Base-by-base conservation (phyloP, 1,284 basidiomycete genomes). In the Crepidotus sp. region DNA sequence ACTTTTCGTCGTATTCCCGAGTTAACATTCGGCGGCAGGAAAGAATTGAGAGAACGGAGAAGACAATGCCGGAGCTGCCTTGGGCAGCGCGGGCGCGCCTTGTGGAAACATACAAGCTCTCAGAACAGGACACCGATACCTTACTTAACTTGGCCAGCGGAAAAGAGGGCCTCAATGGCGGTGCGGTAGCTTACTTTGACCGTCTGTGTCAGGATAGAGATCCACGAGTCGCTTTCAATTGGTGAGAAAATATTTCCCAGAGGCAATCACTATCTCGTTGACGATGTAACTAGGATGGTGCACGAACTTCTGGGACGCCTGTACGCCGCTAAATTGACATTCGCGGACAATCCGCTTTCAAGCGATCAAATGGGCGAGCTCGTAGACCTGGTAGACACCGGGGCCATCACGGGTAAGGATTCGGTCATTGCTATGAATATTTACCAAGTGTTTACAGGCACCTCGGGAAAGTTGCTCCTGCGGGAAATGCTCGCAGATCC, bases 241-340 rank as follows among this genome's bases (percentile, higher is more conserved):
- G 93, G 94, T 92, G 43, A 34, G 57, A 14, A 3, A 6, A 15
- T 17, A 25, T 21, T 8, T 26, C 15, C 18, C n/a, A n/a, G n/a
- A 25, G 24, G 1, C 6, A n/a, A 10, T n/a, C 21, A n/a, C n/a
- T 14, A 4, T 1, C 31, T 27, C 41, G 18, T 4, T 19, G 9
- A 31, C 10, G 19, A 34, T 30, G 38, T 17, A 33, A 49, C 21
- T 40, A 94, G 91, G 90, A 77, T 94, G 62, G 82, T 79, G 6
- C 88, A 96, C 54, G 89, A 93, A 50, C 68, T 94, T 0, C 65
- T 93, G 6, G 89, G 89, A 0, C 80, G 86, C 53, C 68, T 95
- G 5, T 65, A 81, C 0, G 71, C 74, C 30, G 68, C 76, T 11
- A 71, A 70, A 27, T 67, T 76, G 55, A 65, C 68, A 0, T 90